Evolutionary conservation across 2,329 filamentous ascomycete genomes (phyloP), one percentile per base, ranked within the genome.

Genomic region (Paramyrothecium roridum): DNA sequence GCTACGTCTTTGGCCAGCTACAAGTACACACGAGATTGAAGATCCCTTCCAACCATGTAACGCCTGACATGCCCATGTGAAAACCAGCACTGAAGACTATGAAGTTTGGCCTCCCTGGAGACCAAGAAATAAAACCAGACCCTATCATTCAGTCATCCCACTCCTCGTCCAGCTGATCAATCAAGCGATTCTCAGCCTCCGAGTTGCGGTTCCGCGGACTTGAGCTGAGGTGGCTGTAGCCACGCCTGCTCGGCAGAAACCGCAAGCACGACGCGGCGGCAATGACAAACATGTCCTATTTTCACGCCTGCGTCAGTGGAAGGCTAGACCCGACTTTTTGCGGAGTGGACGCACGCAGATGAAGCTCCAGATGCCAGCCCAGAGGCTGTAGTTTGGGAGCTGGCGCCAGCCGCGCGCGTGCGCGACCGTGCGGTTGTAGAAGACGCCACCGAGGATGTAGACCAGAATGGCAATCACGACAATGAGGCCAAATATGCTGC

Each of bases 401-500:
- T 99, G 95, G 63, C 90, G 85, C 95, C 93, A 98, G 50, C 95
- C 95, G 59, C 95, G 83, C 64, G 96, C 92, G 70, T 99, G 91
- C 74, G 93, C 88, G 56, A 99, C 93, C 33, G 91, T 96, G 57
- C 95, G 86, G 73, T 97, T 93, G 78, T 98, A 99, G 59, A 96
- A 92, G 64, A 96, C 89, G 66, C 95, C 95, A 63, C 95, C 95
- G 40, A 96, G 82, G 54, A 96, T 78, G 73, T 99, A 99, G 21
- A 95, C 95, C 11, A 93, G 76, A 40, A 97, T 81, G 11, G 93
- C 90, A 57, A 86, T 82, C 57, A 80, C 77, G 61, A 85, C 83
- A 70, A 99, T 98, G 60, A 98, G 88, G 57, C 90, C 89, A 69
- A 99, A 99, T 13, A 99, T 72, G 77, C 91, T 74, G 70, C 89